These are phyloP conservation scores for Acrocalymma vagum DNA, from an alignment of 2,329 filamentous ascomycete genomes.

Conservation along the genomic window DNA sequence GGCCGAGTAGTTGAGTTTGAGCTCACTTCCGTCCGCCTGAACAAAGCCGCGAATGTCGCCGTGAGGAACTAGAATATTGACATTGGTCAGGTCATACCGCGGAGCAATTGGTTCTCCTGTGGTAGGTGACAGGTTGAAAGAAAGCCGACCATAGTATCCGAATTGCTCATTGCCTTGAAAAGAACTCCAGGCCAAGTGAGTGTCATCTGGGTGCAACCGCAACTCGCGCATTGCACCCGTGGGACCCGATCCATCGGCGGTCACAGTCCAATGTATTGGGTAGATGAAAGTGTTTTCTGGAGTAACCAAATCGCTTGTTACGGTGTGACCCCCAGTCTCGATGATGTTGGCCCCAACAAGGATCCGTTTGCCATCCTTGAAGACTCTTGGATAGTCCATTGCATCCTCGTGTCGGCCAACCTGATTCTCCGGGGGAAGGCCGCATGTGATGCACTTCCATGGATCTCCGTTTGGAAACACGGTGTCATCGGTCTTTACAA, in stretches of 20 bases:
- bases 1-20: conserved; percentile 39
- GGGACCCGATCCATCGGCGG: conserved; percentile 38
- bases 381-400: conserved; percentile 56
- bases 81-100: conserved; percentile 52
- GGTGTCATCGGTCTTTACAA: conserved; percentile 52
- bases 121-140: conserved; percentile 50
- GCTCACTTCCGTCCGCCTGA: conserved; percentile 27
- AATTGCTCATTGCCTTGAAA: conserved; percentile 35
- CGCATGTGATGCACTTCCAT: conserved; percentile 60
- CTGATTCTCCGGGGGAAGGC: conserved; percentile 44
- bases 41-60: too few species aligned
- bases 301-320: conserved; percentile 49
- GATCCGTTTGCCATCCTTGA: conserved; percentile 48
- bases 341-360: conserved; percentile 43
- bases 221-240: conserved; percentile 52
- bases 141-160: conserved; percentile 49
- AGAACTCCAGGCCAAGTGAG: conserved; percentile 54
- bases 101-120: conserved; percentile 15
- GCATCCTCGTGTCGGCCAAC: too few species aligned
- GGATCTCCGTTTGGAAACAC: conserved; percentile 55
- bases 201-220: conserved; percentile 56
- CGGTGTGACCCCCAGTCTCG: conserved; percentile 42
- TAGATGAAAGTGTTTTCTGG: conserved; percentile 50
- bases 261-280: conserved; percentile 50
- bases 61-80: conserved; percentile 44